These are phyloP conservation scores for Eimeria mitis DNA, from an alignment of 169 alveolate species.

Conservation along the genomic window DNA sequence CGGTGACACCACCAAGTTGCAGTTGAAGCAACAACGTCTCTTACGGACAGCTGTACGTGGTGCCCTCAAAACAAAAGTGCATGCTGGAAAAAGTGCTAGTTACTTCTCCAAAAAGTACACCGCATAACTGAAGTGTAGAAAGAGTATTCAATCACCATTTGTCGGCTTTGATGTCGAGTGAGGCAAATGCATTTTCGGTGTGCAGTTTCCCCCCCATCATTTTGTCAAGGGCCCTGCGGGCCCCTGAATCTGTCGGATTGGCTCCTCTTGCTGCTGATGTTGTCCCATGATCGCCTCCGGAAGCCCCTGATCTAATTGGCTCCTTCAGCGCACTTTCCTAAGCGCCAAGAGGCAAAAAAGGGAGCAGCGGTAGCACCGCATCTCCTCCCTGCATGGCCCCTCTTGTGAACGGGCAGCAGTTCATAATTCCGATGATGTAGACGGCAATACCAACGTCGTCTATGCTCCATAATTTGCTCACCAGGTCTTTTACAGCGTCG, in stretches of 20 bases:
- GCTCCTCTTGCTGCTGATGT: neutral
- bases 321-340: slow-evolving; percentile 27
- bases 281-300: slow-evolving; percentile 15
- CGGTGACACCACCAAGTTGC: neutral
- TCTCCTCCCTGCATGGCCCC: neutral
- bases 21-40: neutral
- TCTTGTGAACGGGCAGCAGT: neutral
- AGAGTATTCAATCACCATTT: neutral
- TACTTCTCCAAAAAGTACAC: neutral
- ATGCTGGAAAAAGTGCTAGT: neutral
- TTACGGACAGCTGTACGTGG: neutral
- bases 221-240: slow-evolving; percentile 68
- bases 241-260: slow-evolving; percentile 62
- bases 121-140: neutral
- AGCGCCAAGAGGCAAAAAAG: neutral
- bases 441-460: neutral
- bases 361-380: neutral
- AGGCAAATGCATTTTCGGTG: slow-evolving; percentile 64
- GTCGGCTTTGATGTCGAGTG: slow-evolving; percentile 70
- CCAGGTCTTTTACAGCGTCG: slow-evolving; percentile 46
- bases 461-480: neutral
- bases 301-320: neutral
- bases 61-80: neutral
- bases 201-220: slow-evolving; percentile 82
- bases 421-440: neutral